A percentile compares a stretch with the other conserved stretches of the same genome.
Evolutionary conservation across 495 filamentous ascomycete species (phyloP).

Genomic region (Trichoderma orchidacearum): DNA sequence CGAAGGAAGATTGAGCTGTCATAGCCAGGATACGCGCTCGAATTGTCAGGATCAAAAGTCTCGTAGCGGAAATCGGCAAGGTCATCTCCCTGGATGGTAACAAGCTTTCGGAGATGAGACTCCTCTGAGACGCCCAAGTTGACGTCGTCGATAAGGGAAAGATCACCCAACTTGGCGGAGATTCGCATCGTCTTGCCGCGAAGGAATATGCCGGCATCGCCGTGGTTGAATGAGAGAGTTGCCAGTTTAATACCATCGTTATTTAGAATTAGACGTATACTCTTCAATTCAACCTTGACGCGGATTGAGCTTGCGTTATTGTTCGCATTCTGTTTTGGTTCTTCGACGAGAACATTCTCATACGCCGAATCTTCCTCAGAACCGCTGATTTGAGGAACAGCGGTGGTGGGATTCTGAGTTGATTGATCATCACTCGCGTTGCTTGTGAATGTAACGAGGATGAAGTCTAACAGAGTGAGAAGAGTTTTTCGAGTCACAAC

Average conservation of each 20-base stretch:
- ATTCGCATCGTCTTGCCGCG: constrained; percentile 75
- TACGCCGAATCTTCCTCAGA: constrained; percentile 19
- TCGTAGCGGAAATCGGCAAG: constrained; percentile 97
- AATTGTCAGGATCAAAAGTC: constrained; percentile 67
- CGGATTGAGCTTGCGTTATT: constrained; percentile 29
- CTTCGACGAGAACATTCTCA: constrained; percentile 1
- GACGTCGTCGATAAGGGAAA: constrained; percentile 84
- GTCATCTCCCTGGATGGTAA: constrained; percentile 90
- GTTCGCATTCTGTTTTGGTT: constrained; percentile 10
- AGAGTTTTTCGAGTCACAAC: constrained; percentile 88
- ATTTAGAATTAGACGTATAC: constrained; percentile 89
- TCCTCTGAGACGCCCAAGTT: constrained; percentile 74
- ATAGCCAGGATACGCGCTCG: constrained; percentile 74
- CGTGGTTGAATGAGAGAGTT: constrained; percentile 81
- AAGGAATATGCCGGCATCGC: constrained; percentile 80
- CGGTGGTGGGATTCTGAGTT: constrained; percentile 17
- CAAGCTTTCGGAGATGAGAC: constrained; percentile 71
- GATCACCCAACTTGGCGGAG: constrained; percentile 70
- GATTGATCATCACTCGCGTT: constrained; percentile 31
- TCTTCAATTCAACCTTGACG: constrained; percentile 86
- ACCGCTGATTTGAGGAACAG: constrained; percentile 21
- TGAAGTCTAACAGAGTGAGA: constrained; percentile 88
- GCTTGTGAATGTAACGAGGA: constrained; percentile 85
- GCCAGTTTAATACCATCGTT: constrained; percentile 94
- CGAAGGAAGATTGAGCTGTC: constrained; percentile 80